Base-by-base conservation (phyloP, 192 early-diverging fungal genomes). In the Rhizoclosmatium globosum region DNA sequence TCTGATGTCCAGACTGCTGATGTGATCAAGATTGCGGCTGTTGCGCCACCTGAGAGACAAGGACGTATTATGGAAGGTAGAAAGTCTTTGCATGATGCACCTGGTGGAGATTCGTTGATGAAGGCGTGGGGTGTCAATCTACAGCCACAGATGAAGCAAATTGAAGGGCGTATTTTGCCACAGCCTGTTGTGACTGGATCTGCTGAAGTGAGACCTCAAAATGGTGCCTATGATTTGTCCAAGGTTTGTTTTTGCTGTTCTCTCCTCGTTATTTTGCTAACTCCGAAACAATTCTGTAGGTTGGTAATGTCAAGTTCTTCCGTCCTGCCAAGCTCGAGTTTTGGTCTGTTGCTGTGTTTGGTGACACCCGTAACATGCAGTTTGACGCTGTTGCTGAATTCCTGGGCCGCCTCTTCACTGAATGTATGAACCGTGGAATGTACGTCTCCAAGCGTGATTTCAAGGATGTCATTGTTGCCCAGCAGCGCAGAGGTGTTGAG, bases 71-170 rank as follows among this genome's bases (percentile, higher is more conserved):
- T 64, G 57, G 72, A 74, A 31, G 72, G 72, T 6, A 23, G 72
- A 19, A 47, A 17, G 42, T 31, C 38, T 9, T 59, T 74, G 19
- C 72, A 74, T 23, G 72, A 62, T 23, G 2, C 53, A 19, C 19
- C 23, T 15, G 44, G 23, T 15, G 69, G 23, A 23, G 59, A 59
- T 38, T 4, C n/a, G 7, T 45, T 74, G 15, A 9, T 74, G 58
- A 74, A 74, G 44, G 78, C 74, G 7, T 84, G 83, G 83, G 79
- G 79, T 19, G 76, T 84, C 15, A 61, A 42, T 19, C 31, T 84
- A 21, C 47, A 84, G 21, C 79, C 83, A 7, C 48, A 84, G 11
- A 84, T 84, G 83, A 79, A 81, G 59, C 53, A 67, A 41, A 69
- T 84, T 38, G 71, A 77, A 17, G 83, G 73, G 3, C 79, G 84